phyloP scores from a whole-genome alignment of 495 filamentous ascomycete species.

The Trypethelium eluteriae region DNA sequence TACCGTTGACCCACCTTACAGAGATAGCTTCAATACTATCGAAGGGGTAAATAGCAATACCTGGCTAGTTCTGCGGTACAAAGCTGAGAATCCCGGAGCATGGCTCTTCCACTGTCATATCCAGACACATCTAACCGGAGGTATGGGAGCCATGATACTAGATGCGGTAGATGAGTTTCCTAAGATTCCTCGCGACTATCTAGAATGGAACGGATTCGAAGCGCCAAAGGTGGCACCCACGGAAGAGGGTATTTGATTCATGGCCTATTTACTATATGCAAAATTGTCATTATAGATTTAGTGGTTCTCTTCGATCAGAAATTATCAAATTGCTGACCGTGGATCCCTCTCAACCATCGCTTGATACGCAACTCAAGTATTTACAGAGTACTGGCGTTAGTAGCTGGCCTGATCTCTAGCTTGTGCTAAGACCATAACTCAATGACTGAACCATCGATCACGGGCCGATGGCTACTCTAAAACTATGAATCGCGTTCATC shows the following conservation, averaged over 20 bases:
- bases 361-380: no score
- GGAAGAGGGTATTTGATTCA: neutral
- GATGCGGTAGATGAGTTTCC: slow-evolving; percentile 15
- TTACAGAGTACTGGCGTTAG: no score
- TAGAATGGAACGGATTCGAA: slow-evolving; percentile 13
- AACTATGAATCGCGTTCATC: no score
- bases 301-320: no score
- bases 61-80: slow-evolving; percentile 14
- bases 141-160: slow-evolving; percentile 15
- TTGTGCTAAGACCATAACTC: no score
- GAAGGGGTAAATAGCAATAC: slow-evolving; percentile 13
- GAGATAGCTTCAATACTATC: slow-evolving; percentile 15
- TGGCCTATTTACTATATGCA: no score
- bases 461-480: no score
- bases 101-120: slow-evolving; percentile 18
- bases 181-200: slow-evolving; percentile 11
- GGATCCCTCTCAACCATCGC: no score
- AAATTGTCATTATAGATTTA: no score
- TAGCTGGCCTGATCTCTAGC: no score
- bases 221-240: neutral
- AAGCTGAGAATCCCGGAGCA: slow-evolving; percentile 14
- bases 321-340: no score
- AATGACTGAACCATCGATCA: no score
- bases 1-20: slow-evolving; percentile 13
- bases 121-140: slow-evolving; percentile 14